Conservation (phyloP, 1,139 yeast genomes). For the Entelexis sorbosivorans region DNA sequence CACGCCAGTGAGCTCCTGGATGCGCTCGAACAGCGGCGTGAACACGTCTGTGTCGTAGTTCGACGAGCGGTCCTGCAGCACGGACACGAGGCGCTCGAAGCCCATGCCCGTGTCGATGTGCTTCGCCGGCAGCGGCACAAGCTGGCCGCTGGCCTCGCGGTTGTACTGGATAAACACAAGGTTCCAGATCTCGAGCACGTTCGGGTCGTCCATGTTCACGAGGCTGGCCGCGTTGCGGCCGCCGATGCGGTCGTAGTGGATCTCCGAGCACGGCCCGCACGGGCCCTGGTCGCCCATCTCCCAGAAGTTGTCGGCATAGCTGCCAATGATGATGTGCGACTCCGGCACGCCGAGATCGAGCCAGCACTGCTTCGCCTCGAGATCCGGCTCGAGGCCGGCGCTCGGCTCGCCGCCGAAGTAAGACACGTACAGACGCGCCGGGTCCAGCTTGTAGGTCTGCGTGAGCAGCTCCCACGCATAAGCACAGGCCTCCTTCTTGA, state of each 20-base stretch:
- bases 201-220: conserved; percentile 94
- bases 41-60: conserved; percentile 97
- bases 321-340: conserved; percentile 86
- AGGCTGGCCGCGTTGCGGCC: conserved; percentile 86
- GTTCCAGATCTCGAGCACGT: conserved; percentile 96
- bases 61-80: conserved; percentile 78
- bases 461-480: conserved; percentile 90
- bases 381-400: conserved; percentile 81
- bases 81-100: conserved; percentile 90
- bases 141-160: conserved; percentile 79
- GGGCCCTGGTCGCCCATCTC: conserved; percentile 99
- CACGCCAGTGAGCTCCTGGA: conserved; percentile 86
- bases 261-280: conserved; percentile 97
- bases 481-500: conserved; percentile 81
- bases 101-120: conserved; percentile 99
- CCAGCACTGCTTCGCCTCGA: conserved; percentile 89
- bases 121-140: conserved; percentile 77
- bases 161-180: conserved; percentile 92
- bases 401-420: conserved; percentile 87
- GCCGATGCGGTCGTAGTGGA: conserved; percentile 95
- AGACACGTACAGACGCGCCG: conserved; percentile 78
- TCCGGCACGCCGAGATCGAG: conserved; percentile 75
- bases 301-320: conserved; percentile 91
- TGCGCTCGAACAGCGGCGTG: conserved; percentile 70
- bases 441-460: conserved; percentile 63